These are phyloP conservation scores for Eucalyptus pauciflora DNA, from an alignment of 345 rosid species.

Conservation along the genomic window DNA sequence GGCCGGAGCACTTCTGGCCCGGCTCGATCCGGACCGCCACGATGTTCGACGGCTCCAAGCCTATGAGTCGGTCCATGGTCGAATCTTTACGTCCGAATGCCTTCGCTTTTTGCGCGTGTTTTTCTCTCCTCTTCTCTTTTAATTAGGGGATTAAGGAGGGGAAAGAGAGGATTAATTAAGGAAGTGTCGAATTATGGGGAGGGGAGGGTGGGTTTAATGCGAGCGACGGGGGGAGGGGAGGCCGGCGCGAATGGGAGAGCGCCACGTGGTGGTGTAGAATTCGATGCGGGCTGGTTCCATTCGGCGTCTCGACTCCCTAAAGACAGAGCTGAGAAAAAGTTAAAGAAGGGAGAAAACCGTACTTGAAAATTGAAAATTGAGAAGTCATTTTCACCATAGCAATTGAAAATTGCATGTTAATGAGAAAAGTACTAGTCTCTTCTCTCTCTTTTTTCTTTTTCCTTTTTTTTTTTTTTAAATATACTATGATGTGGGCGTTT, in stretches of 20 bases:
- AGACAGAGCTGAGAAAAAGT: not conserved
- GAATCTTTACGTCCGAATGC: not conserved
- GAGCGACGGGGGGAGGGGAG: not conserved
- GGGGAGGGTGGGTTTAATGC: not conserved
- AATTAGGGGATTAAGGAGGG: not conserved
- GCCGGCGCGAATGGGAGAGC: conserved; percentile 26
- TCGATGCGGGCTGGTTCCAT: conserved; percentile 31
- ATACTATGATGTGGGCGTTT: not conserved
- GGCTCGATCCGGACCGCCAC: conserved; percentile 40
- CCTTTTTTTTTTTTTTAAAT: not conserved
- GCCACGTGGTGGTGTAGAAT: conserved; percentile 37
- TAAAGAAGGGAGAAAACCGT: not conserved
- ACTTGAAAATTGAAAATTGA: not conserved
- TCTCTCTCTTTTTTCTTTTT: too few relatives aligned
- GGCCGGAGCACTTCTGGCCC: conserved; percentile 38
- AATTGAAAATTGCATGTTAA: not conserved
- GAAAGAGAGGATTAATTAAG: not conserved
- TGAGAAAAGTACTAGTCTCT: not conserved
- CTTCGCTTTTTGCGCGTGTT: not conserved
- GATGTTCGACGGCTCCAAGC: conserved; percentile 49
- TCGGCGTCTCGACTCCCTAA: conserved; percentile 8
- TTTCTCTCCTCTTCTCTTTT: not conserved
- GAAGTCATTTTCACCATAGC: not conserved
- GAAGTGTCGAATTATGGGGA: not conserved
- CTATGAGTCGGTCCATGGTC: conserved; percentile 46